Conservation (phyloP, 2,329 filamentous ascomycete species). For the Monosporascus sp. region DNA sequence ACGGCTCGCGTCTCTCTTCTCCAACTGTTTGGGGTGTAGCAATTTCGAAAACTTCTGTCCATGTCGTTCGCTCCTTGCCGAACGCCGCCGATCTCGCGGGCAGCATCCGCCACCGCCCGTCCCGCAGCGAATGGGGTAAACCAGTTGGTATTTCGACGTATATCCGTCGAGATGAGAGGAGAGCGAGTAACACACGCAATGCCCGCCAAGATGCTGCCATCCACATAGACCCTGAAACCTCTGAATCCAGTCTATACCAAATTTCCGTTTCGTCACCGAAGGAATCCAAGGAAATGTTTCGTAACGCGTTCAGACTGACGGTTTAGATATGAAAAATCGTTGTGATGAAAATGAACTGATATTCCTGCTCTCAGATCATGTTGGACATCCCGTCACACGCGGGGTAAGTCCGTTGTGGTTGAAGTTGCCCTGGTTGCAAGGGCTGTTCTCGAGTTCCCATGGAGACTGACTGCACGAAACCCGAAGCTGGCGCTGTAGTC, state of each 20-base stretch:
- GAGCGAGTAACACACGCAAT: slow-evolving; percentile 5
- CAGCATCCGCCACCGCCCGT: too few species aligned
- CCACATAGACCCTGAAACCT: slow-evolving; percentile 8
- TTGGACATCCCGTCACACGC: slow-evolving; percentile 36
- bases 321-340: slow-evolving; percentile 11
- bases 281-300: slow-evolving; percentile 19
- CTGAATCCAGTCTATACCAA: slow-evolving; percentile 22
- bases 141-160: neutral
- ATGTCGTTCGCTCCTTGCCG: too few species aligned
- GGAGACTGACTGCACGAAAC: slow-evolving; percentile 18
- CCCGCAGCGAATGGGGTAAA: neutral
- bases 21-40: too few species aligned
- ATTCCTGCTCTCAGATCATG: slow-evolving; percentile 36
- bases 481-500: slow-evolving; percentile 34
- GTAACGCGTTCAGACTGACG: slow-evolving; percentile 18
- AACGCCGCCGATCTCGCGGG: too few species aligned
- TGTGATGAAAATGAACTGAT: neutral
- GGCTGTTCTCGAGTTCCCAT: slow-evolving; percentile 22
- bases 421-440: slow-evolving; percentile 21
- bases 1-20: too few species aligned
- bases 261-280: slow-evolving; percentile 15
- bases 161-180: slow-evolving; percentile 9
- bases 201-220: slow-evolving; percentile 6
- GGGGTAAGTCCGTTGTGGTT: slow-evolving; percentile 27
- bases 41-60: too few species aligned